Evolutionary conservation across 2,329 filamentous ascomycete genomes (phyloP).

Genomic region (Cladosporium cucumerinum): DNA sequence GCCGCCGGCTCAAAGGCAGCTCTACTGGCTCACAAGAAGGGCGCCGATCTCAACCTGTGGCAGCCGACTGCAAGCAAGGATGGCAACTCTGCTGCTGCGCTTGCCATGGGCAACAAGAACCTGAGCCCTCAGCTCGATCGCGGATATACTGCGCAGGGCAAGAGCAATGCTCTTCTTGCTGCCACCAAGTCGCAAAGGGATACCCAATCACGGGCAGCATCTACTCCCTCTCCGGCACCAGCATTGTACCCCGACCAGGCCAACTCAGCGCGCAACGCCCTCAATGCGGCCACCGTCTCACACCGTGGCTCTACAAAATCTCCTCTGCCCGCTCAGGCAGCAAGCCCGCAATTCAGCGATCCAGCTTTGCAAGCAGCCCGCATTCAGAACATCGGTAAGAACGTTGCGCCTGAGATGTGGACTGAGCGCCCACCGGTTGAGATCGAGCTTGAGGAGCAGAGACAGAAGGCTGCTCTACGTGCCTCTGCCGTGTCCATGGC

Average conservation of each 20-base stretch:
- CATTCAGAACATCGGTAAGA: constrained; percentile 61
- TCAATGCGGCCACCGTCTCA: constrained; percentile 69
- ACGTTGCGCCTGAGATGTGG: constrained; percentile 73
- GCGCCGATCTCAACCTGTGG: constrained; percentile 52
- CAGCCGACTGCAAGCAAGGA: constrained; percentile 47
- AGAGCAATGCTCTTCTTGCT: constrained; percentile 66
- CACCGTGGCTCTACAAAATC: constrained; percentile 48
- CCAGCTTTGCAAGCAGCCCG: constrained; percentile 58
- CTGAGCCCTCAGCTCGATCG: constrained; percentile 46
- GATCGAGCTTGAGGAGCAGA: constrained; percentile 70
- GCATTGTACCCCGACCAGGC: constrained; percentile 53
- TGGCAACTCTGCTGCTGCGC: constrained; percentile 67
- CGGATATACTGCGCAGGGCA: constrained; percentile 50
- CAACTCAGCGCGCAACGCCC: constrained; percentile 63
- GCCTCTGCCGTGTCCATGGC: constrained; percentile 89
- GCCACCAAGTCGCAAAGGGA: constrained; percentile 71
- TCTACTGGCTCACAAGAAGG: constrained; percentile 58
- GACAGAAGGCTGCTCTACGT: constrained; percentile 67
- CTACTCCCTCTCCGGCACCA: constrained; percentile 47
- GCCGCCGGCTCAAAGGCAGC: constrained; percentile 72
- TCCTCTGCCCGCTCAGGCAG: constrained; percentile 27
- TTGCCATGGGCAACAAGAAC: constrained; percentile 59
- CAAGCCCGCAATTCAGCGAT: constrained; percentile 44
- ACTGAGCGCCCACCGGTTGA: constrained; percentile 70
- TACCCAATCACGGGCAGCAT: constrained; percentile 62